Percentiles rank a stretch among this genome's conserved stretches.
Evolutionary conservation across 2,329 filamentous ascomycete genomes (phyloP).

Genomic region (Alternaria rosae): DNA sequence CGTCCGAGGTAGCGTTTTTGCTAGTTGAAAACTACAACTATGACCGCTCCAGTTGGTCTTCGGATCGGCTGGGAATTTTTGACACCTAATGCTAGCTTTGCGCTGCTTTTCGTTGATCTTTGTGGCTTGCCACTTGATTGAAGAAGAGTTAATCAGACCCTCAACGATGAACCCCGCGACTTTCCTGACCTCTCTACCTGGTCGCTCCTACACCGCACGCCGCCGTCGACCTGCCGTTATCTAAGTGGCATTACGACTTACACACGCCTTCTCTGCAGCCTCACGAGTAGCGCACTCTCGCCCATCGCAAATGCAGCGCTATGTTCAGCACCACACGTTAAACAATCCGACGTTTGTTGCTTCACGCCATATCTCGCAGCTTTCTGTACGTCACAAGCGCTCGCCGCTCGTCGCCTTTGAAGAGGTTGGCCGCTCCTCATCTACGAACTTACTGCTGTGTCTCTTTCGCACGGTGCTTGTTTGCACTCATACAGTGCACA

Average conservation of each 20-base stretch:
- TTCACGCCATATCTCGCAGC: neutral
- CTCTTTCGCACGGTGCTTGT: neutral
- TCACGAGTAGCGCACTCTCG: neutral
- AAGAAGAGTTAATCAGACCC: conserved; percentile 34
- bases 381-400: neutral
- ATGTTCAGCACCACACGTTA: neutral
- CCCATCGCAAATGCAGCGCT: neutral
- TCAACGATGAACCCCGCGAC: neutral
- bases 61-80: conserved; percentile 82
- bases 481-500: neutral
- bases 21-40: conserved; percentile 87
- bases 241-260: neutral
- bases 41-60: conserved; percentile 76
- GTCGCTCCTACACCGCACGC: neutral
- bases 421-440: neutral
- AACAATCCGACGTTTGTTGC: neutral
- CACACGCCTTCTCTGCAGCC: neutral
- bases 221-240: too few species aligned
- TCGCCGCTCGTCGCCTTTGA: neutral
- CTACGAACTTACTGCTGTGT: neutral
- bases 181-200: neutral
- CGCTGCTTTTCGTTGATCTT: conserved; percentile 41
- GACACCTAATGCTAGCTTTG: conserved; percentile 54
- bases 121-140: conserved; percentile 35
- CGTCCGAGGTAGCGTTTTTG: conserved; percentile 88